These are phyloP conservation scores for Tetracladium setigerum DNA, from an alignment of 495 filamentous ascomycete species.

Conservation along the genomic window DNA sequence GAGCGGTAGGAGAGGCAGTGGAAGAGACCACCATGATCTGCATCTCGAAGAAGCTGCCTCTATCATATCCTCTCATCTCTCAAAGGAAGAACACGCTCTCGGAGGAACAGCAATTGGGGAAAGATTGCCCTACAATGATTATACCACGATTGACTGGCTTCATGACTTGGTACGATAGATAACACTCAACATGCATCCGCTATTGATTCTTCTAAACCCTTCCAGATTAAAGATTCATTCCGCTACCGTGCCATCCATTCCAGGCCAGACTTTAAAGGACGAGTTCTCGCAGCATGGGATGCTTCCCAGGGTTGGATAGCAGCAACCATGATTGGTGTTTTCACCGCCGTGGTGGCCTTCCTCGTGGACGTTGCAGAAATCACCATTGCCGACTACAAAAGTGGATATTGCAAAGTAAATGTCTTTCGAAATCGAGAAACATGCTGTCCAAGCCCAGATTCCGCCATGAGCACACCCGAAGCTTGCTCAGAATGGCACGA, in stretches of 20 bases:
- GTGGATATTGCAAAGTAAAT: conserved; percentile 43
- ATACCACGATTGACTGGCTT: conserved; percentile 52
- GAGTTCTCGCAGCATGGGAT: conserved; percentile 29
- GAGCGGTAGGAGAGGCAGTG: neutral
- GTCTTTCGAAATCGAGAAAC: conserved; percentile 36
- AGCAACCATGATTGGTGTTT: conserved; percentile 40
- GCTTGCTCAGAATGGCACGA: conserved; percentile 33
- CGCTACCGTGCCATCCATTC: conserved; percentile 35
- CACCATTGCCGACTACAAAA: conserved; percentile 46
- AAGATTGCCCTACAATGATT: conserved; percentile 49
- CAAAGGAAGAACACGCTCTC: conserved; percentile 37
- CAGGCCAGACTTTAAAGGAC: conserved; percentile 29
- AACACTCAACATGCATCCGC: neutral
- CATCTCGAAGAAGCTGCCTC: conserved; percentile 1
- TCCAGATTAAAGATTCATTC: conserved; percentile 49
- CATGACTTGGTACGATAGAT: conserved; percentile 40
- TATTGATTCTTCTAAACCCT: neutral
- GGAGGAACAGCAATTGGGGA: conserved; percentile 39
- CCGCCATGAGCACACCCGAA: conserved; percentile 22
- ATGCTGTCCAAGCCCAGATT: conserved; percentile 33
- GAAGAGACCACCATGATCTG: neutral
- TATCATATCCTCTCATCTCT: conserved; percentile 19
- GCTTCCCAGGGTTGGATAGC: conserved; percentile 44
- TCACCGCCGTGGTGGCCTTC: conserved; percentile 49
- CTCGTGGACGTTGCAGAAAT: conserved; percentile 45